phyloP scores from a whole-genome alignment of 331 rosid species.

The Malus hybrid region DNA sequence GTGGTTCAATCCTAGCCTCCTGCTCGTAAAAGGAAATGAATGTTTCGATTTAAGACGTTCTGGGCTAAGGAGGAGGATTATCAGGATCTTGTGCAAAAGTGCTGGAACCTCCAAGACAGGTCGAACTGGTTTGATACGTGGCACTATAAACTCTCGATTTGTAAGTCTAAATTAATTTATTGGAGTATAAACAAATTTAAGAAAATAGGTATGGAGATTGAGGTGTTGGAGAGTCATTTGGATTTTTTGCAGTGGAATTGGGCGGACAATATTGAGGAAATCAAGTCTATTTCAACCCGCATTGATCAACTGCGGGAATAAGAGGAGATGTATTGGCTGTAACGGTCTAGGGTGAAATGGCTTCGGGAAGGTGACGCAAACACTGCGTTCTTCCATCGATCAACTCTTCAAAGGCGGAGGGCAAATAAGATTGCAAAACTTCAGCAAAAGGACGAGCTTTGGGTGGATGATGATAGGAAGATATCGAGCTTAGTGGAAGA shows the following conservation, averaged over 20 bases:
- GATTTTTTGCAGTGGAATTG: fast-evolving
- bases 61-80: fast-evolving
- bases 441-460: fast-evolving
- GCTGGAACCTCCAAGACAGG: fast-evolving
- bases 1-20: fast-evolving
- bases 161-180: too few relatives aligned
- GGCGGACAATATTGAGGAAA: too few relatives aligned
- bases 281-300: too few relatives aligned
- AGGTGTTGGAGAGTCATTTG: fast-evolving
- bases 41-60: too few relatives aligned
- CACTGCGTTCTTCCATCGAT: too few relatives aligned
- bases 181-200: too few relatives aligned
- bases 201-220: too few relatives aligned
- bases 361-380: too few relatives aligned
- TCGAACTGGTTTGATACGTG: fast-evolving
- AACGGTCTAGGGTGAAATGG: too few relatives aligned
- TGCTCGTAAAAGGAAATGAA: fast-evolving
- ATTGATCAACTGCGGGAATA: fast-evolving
- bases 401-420: too few relatives aligned
- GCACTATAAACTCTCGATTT: too few relatives aligned
- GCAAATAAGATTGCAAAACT: fast-evolving
- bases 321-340: fast-evolving
- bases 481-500: fast-evolving
- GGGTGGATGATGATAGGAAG: too few relatives aligned
- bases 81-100: fast-evolving